Evolutionary conservation across 1,139 yeast genomes (phyloP).

Genomic region (Geotrichum bryndzae): DNA sequence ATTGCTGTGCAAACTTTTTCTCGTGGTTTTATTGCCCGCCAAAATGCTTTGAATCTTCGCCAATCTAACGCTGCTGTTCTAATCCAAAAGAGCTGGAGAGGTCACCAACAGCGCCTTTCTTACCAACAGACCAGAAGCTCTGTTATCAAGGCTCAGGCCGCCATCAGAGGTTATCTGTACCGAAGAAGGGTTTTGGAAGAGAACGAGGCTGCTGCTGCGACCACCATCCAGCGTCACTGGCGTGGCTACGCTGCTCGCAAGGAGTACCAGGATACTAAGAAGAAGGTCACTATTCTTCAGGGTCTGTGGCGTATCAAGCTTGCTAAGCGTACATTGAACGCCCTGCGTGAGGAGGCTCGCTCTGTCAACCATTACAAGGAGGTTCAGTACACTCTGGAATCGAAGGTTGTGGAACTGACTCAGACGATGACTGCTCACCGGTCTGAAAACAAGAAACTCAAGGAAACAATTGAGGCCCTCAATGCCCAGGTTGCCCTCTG

Average conservation of each 20-base stretch:
- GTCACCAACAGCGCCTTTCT: conserved; percentile 49
- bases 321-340: conserved; percentile 60
- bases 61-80: conserved; percentile 60
- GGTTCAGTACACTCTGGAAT: conserved; percentile 87
- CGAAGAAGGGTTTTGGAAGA: conserved; percentile 45
- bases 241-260: conserved; percentile 53
- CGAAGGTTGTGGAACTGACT: conserved; percentile 90
- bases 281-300: conserved; percentile 66
- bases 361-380: conserved; percentile 86
- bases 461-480: conserved; percentile 52
- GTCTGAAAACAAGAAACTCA: conserved; percentile 71
- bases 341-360: conserved; percentile 75
- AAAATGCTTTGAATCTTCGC: conserved; percentile 50
- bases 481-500: conserved; percentile 35
- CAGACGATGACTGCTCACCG: conserved; percentile 73
- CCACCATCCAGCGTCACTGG: conserved; percentile 61
- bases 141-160: conserved; percentile 57
- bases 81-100: conserved; percentile 70
- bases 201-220: conserved; percentile 58
- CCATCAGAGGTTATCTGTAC: conserved; percentile 60
- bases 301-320: conserved; percentile 68
- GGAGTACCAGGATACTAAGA: conserved; percentile 39
- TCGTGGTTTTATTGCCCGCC: conserved; percentile 61
- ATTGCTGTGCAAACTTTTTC: conserved; percentile 52
- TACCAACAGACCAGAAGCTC: conserved; percentile 44